A percentile compares a stretch with the other conserved stretches of the same genome.
Evolutionary conservation across 495 filamentous ascomycete genomes (phyloP).

Genomic region (Hyaloscypha variabilis): DNA sequence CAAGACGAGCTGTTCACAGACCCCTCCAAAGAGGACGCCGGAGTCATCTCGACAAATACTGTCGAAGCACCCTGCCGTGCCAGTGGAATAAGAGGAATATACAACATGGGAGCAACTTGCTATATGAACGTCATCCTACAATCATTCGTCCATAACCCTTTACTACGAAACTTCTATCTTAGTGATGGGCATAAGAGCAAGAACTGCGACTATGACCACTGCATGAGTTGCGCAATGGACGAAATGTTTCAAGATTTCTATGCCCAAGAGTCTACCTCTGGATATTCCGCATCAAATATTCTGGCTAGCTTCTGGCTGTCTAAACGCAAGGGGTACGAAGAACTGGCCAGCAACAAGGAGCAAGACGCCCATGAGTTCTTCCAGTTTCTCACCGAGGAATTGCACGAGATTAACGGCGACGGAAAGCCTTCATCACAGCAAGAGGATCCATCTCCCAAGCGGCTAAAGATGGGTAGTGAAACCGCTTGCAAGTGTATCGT

Average conservation of each 20-base stretch:
- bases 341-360: slow-evolving; percentile 88
- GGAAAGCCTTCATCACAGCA: slow-evolving; percentile 43
- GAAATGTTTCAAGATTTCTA: slow-evolving; percentile 93
- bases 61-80: slow-evolving; percentile 67
- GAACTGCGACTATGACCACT: slow-evolving; percentile 68
- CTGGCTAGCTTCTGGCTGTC: slow-evolving; percentile 80
- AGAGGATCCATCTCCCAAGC: slow-evolving; percentile 36
- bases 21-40: slow-evolving; percentile 56
- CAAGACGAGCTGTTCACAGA: slow-evolving; percentile 60
- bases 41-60: slow-evolving; percentile 62
- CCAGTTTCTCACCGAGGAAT: slow-evolving; percentile 85
- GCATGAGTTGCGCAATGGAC: slow-evolving; percentile 84
- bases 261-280: slow-evolving; percentile 75
- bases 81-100: slow-evolving; percentile 80
- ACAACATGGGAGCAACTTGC: slow-evolving; percentile 92
- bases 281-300: slow-evolving; percentile 81
- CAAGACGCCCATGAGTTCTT: slow-evolving; percentile 97
- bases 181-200: slow-evolving; percentile 75
- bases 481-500: slow-evolving; percentile 79
- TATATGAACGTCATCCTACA: slow-evolving; percentile 93
- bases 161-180: slow-evolving; percentile 84
- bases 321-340: slow-evolving; percentile 61
- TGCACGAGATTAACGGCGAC: slow-evolving; percentile 71
- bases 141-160: slow-evolving; percentile 83
- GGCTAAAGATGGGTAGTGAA: slow-evolving; percentile 32